These are phyloP conservation scores for Epichloe brachyelytri DNA, from an alignment of 2,329 filamentous ascomycete species.

Conservation along the genomic window DNA sequence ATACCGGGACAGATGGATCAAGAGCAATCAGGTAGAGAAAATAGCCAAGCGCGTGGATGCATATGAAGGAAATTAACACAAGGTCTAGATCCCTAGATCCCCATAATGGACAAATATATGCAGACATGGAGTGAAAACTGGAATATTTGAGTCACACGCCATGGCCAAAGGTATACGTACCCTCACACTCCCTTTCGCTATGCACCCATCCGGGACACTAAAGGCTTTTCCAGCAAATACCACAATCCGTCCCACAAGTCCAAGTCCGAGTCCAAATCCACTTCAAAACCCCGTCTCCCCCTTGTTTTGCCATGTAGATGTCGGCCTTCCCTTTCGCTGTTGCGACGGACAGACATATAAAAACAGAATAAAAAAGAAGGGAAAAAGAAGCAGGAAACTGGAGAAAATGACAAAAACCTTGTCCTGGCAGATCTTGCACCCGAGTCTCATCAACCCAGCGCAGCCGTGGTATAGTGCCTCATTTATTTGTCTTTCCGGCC, in stretches of 20 bases:
- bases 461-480: slow-evolving; percentile 22
- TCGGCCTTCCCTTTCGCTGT: slow-evolving; percentile 18
- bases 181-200: slow-evolving; percentile 31
- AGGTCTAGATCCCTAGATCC: background rate
- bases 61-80: background rate
- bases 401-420: slow-evolving; percentile 5
- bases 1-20: background rate
- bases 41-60: background rate
- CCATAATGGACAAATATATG: slow-evolving; percentile 5
- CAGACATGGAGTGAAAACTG: slow-evolving; percentile 15
- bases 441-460: slow-evolving; percentile 21
- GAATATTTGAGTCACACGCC: slow-evolving; percentile 20
- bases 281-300: background rate
- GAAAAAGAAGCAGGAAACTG: background rate
- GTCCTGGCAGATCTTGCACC: slow-evolving; percentile 20
- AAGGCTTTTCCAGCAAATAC: slow-evolving; percentile 30
- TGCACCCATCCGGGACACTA: slow-evolving; percentile 27
- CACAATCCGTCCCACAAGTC: slow-evolving; percentile 11
- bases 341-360: slow-evolving; percentile 9
- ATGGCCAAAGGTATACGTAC: slow-evolving; percentile 23
- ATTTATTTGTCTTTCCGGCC: slow-evolving; percentile 30
- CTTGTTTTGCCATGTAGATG: slow-evolving; percentile 3
- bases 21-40: background rate
- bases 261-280: slow-evolving; percentile 10
- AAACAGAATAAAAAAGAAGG: background rate